Conservation (phyloP, 2,329 filamentous ascomycete genomes). For the Blastomyces emzantsi region DNA sequence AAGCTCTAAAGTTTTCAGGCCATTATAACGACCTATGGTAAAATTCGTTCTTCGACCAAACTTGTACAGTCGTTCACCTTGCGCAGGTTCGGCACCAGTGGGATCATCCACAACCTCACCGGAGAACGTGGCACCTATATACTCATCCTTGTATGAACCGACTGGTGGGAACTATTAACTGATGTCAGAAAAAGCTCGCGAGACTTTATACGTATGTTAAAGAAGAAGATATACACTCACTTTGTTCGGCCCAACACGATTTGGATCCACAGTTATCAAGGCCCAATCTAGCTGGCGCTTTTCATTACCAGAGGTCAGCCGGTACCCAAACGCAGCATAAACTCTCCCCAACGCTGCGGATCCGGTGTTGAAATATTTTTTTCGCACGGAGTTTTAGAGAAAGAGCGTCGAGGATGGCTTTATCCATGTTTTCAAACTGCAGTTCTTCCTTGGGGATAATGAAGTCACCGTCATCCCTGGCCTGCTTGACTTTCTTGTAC, state of each 20-base stretch:
- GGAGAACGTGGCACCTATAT: neutral
- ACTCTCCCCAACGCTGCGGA: neutral
- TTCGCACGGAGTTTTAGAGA: conserved; percentile 1
- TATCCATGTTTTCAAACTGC: neutral
- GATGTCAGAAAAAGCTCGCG: neutral
- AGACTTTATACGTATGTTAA: conserved; percentile 1
- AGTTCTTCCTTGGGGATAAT: neutral
- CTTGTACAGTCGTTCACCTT: neutral
- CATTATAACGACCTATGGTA: neutral
- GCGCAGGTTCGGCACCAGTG: neutral
- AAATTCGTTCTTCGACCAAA: conserved; percentile 1
- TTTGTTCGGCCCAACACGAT: neutral
- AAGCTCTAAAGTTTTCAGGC: conserved; percentile 5
- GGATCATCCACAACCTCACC: neutral
- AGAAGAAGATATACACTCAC: conserved; percentile 4
- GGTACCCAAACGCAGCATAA: neutral
- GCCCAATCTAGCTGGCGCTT: conserved; percentile 3
- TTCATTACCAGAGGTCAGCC: neutral
- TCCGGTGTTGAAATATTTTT: conserved; percentile 1
- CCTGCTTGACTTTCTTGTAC: conserved; percentile 4
- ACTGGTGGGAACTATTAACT: conserved; percentile 1
- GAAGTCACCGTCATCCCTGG: conserved; percentile 4
- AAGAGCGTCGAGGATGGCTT: neutral
- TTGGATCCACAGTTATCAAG: conserved; percentile 1
- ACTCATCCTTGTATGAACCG: neutral